These are phyloP conservation scores for Blastobotrys robertii DNA, from an alignment of 805 yeast species.

Conservation along the genomic window DNA sequence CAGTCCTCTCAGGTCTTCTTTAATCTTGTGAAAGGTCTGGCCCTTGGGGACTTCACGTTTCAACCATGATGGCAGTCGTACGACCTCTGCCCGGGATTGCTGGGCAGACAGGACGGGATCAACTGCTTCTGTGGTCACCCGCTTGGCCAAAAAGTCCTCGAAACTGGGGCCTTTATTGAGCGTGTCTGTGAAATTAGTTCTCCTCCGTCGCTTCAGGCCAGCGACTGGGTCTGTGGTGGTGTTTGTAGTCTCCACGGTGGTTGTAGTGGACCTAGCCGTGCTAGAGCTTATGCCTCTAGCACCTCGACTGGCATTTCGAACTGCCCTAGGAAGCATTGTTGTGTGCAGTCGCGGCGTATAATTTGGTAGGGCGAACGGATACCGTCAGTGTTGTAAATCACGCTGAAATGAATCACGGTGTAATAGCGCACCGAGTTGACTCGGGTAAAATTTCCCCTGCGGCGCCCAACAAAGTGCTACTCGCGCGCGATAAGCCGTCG, in stretches of 20 bases:
- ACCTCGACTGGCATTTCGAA: too few relatives aligned
- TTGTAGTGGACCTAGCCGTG: neutral
- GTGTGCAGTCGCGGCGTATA: too few relatives aligned
- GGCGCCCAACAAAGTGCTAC: too few relatives aligned
- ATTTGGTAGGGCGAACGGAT: too few relatives aligned
- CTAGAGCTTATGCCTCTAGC: neutral
- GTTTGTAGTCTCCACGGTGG: neutral
- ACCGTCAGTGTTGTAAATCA: too few relatives aligned
- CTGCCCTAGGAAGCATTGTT: too few relatives aligned
- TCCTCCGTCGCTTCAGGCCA: conserved; percentile 26
- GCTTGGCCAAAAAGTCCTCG: conserved; percentile 80
- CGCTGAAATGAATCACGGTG: too few relatives aligned
- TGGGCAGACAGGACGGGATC: conserved; percentile 54
- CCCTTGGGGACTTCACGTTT: conserved; percentile 98
- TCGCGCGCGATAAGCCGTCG: too few relatives aligned
- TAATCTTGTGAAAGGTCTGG: conserved; percentile 64
- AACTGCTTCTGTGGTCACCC: conserved; percentile 48
- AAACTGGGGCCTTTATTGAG: conserved; percentile 84
- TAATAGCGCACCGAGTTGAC: too few relatives aligned
- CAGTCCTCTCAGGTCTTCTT: conserved; percentile 78
- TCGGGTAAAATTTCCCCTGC: too few relatives aligned
- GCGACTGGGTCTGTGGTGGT: conserved; percentile 1
- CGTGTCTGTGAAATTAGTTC: conserved; percentile 56
- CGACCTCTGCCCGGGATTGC: conserved; percentile 25
- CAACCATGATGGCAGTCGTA: conserved; percentile 83